These are phyloP conservation scores for Fusarium nisikadoi DNA, from an alignment of 2,329 filamentous ascomycete genomes.

Conservation along the genomic window DNA sequence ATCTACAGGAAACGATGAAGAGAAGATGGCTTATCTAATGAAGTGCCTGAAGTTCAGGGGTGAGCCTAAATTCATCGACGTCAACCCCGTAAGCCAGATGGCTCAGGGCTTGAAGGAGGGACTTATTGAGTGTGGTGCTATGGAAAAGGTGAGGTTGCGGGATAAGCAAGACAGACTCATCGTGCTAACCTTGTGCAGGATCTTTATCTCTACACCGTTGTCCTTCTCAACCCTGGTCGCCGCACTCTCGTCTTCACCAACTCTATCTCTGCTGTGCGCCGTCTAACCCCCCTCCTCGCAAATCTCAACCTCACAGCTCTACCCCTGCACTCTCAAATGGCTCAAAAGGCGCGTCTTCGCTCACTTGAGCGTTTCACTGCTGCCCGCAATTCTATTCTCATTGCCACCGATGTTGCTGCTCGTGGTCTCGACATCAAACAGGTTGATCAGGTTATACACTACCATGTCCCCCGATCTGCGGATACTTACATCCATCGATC, in stretches of 20 bases:
- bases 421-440: constrained; percentile 92
- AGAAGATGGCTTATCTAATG: constrained; percentile 92
- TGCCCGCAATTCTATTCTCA: constrained; percentile 73
- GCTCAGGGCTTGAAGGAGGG: constrained; percentile 87
- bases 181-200: constrained; percentile 63
- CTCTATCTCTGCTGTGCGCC: constrained; percentile 90
- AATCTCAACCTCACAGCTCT: constrained; percentile 81
- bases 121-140: constrained; percentile 88
- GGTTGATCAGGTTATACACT: constrained; percentile 91
- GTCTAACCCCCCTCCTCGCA: constrained; percentile 84
- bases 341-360: constrained; percentile 92
- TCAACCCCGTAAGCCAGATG: constrained; percentile 91
- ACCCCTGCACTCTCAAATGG: constrained; percentile 92
- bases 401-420: constrained; percentile 94
- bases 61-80: constrained; percentile 89
- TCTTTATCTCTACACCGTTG: constrained; percentile 88
- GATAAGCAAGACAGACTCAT: too few species aligned
- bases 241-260: constrained; percentile 94
- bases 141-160: constrained; percentile 78
- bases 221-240: constrained; percentile 82
- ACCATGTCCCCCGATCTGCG: constrained; percentile 90
- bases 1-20: constrained; percentile 67
- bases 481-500: constrained; percentile 97
- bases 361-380: constrained; percentile 89
- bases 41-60: constrained; percentile 90